Percentiles rank a stretch among this genome's conserved stretches.
Evolutionary conservation across 83 land plant species (phyloP).

Genomic region (Picea mariana): DNA sequence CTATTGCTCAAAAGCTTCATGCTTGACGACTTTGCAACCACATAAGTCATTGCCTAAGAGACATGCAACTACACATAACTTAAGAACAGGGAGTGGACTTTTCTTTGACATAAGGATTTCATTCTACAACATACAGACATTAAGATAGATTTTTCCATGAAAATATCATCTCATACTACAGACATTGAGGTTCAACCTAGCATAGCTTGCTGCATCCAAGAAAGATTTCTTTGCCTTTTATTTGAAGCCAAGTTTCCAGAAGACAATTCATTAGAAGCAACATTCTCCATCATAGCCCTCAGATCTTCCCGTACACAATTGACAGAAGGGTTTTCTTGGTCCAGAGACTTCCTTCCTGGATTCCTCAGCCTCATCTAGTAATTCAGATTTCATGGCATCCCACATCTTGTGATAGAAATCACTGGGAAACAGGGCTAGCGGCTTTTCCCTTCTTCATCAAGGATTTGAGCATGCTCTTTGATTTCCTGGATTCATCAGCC

Average conservation of each 20-base stretch:
- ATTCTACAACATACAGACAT: too few species aligned
- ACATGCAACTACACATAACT: background rate
- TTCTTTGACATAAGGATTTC: too few species aligned
- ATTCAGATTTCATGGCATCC: too few species aligned
- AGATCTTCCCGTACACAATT: conserved; percentile 44
- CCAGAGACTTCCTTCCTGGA: too few species aligned
- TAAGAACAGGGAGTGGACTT: background rate
- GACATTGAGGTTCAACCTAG: too few species aligned
- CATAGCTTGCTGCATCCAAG: conserved; percentile 10
- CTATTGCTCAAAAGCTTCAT: background rate
- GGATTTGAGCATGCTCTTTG: too few species aligned
- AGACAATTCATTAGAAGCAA: conserved; percentile 24
- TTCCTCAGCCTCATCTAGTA: too few species aligned
- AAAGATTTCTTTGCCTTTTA: conserved; percentile 52
- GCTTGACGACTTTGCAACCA: background rate
- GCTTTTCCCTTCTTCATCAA: too few species aligned
- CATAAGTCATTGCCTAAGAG: background rate
- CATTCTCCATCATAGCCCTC: conserved; percentile 58
- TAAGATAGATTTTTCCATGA: background rate
- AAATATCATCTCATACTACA: background rate
- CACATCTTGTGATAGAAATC: too few species aligned
- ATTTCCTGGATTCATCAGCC: too few species aligned
- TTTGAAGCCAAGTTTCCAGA: conserved; percentile 22
- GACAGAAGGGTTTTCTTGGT: conserved; percentile 14
- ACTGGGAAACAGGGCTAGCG: too few species aligned